Conservation (phyloP, 1,284 basidiomycete species). For the Microstroma glucosiphilum region DNA sequence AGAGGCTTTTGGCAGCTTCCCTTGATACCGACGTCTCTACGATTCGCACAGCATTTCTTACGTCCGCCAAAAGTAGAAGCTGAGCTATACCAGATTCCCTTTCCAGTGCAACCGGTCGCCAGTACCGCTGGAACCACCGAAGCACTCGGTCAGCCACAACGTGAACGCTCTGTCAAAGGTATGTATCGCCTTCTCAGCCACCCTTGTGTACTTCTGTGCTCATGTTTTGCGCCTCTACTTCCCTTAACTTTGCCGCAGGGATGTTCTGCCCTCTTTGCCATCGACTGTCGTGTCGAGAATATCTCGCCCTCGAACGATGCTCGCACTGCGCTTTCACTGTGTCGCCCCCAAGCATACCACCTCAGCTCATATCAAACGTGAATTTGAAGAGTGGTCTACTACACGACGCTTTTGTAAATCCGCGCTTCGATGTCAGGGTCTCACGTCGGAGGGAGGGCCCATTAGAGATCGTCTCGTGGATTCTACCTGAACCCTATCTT, state of each 20-base stretch:
- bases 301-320: neutral
- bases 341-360: neutral
- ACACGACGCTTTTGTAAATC: constrained; percentile 9
- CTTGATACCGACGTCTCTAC: neutral
- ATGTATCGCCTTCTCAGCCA: too few relatives aligned
- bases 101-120: neutral
- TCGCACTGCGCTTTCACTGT: neutral
- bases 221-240: neutral
- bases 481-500: neutral
- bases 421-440: constrained; percentile 1
- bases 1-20: constrained; percentile 18
- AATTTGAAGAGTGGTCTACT: neutral
- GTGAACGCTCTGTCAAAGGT: too few relatives aligned
- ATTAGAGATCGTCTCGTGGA: neutral
- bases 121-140: neutral
- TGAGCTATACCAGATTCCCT: neutral
- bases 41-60: neutral
- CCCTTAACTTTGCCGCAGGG: neutral
- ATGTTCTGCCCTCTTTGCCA: constrained; percentile 9
- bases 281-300: constrained; percentile 12
- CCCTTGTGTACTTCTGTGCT: neutral
- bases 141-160: too few relatives aligned
- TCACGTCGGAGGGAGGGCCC: neutral
- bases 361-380: neutral
- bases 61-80: neutral